Evolutionary conservation across 495 filamentous ascomycete genomes (phyloP), one percentile per base, ranked within the genome.

Genomic region (Apodospora peruviana): DNA sequence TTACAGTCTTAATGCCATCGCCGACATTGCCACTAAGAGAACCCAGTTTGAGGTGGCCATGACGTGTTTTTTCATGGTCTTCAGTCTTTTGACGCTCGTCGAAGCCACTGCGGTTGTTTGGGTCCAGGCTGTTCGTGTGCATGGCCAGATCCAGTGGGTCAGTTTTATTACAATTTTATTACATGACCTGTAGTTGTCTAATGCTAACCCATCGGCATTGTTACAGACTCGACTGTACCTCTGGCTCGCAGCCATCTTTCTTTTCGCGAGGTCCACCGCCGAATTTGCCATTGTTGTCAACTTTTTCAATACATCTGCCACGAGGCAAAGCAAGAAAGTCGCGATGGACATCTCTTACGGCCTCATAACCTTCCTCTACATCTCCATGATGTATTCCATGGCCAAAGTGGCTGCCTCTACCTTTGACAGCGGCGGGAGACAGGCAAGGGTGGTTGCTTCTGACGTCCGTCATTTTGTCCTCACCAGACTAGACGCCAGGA

Each of bases 21-120:
- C 45, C 42, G 55, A 58, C 36, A 29, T 58, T 34, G 51, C 55
- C 16, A 47, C 36, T 1, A 58, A 58, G 39, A 12, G 55, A 2
- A 50, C 5, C 3, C 2, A 32, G 12, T 53, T 58, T 22, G 55
- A 53, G 38, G 19, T 53, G 5, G 50, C 55, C 19, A 58, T 51
- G 51, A 38, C 34, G 17, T 40, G 22, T 2, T 45, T 54, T 10
- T 50, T 58, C 16, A 17, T 18, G 17, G 19, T 25, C 37, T 58
- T 58, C 47, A 38, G 23, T 1, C 4, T 51, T 8, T 41, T 56
- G 16, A 56, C 35, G 11, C 9, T 56, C 16, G 27, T 40, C 9
- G 46, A 23, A 9, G 25, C 29, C 43, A 37, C 29, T 5, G 2
- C 11, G 5, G 29, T 25, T 16, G 1, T 37, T 7, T 19, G 27